Percentiles rank a stretch among this genome's conserved stretches.
Conservation (phyloP, 306 rosid genomes). For the Pueraria montana region DNA sequence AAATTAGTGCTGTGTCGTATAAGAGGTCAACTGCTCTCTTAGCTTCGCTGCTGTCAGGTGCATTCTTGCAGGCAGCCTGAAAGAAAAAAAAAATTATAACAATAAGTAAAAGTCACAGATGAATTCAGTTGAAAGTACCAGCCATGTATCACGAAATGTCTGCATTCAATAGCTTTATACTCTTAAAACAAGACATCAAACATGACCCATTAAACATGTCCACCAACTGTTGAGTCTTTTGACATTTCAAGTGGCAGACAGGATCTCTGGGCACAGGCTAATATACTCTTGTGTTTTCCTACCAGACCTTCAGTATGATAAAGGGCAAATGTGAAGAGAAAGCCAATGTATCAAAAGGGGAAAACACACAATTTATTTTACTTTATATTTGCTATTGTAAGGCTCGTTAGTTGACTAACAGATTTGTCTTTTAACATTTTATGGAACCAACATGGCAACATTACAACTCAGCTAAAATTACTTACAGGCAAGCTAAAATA, state of each 20-base stretch:
- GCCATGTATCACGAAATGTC: too few relatives aligned
- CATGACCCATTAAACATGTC: too few relatives aligned
- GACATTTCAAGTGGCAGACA: too few relatives aligned
- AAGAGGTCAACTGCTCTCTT: slow-evolving; percentile 90
- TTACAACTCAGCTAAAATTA: neutral
- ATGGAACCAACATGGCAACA: neutral
- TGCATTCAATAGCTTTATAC: too few relatives aligned
- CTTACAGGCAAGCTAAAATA: neutral
- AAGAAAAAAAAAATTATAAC: slow-evolving; percentile 26
- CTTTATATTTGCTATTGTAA: neutral
- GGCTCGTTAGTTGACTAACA: neutral
- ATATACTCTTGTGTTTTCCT: too few relatives aligned
- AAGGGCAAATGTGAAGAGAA: neutral
- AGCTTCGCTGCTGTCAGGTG: slow-evolving; percentile 86
- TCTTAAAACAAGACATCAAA: too few relatives aligned
- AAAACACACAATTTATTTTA: neutral
- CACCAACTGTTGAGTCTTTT: too few relatives aligned
- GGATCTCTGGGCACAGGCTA: too few relatives aligned
- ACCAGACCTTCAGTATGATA: neutral
- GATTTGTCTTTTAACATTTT: neutral
- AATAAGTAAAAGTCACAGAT: neutral
- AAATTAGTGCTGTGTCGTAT: slow-evolving; percentile 89
- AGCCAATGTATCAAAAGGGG: neutral
- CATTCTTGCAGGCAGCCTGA: slow-evolving; percentile 97
- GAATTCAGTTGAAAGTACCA: too few relatives aligned